Conservation (phyloP, 2,329 filamentous ascomycete genomes). For the Alternaria sp. region DNA sequence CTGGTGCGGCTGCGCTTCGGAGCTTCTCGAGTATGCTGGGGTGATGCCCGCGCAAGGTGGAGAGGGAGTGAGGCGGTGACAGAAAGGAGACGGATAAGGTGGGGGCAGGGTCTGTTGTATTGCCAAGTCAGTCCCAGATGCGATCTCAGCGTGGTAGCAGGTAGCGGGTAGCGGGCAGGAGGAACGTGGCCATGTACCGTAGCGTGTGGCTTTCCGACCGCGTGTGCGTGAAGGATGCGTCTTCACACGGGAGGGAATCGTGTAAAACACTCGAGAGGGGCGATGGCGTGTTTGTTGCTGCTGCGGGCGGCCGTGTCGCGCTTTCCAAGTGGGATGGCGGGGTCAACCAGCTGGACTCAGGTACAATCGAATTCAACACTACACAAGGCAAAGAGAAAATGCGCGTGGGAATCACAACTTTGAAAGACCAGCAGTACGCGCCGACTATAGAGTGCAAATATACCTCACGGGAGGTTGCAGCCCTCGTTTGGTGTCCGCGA, state of each 20-base stretch:
- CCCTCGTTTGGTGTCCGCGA: slow-evolving; percentile 22
- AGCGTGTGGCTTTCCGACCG: not conserved
- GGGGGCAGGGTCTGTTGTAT: slow-evolving; percentile 18
- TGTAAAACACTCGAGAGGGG: slow-evolving; percentile 9
- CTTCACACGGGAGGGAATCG: not conserved
- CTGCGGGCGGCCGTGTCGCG: not conserved
- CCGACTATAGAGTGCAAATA: slow-evolving; percentile 17
- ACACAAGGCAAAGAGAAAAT: not conserved
- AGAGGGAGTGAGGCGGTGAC: slow-evolving; percentile 21
- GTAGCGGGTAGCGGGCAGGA: not conserved
- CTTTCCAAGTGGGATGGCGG: slow-evolving; percentile 17
- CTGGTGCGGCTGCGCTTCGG: slow-evolving; percentile 2
- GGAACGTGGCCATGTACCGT: not conserved
- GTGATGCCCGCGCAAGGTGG: slow-evolving; percentile 16
- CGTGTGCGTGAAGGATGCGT: not conserved
- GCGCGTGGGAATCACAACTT: not conserved
- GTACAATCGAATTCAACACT: not conserved
- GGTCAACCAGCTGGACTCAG: slow-evolving; percentile 14
- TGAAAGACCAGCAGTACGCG: not conserved
- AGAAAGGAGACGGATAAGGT: slow-evolving; percentile 21
- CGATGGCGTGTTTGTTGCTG: slow-evolving; percentile 13
- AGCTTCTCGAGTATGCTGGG: slow-evolving; percentile 9
- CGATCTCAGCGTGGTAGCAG: slow-evolving; percentile 1
- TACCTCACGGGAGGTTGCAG: slow-evolving; percentile 12
- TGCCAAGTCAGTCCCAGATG: slow-evolving; percentile 12